Base-by-base conservation (phyloP, 768 basidiomycete genomes). In the Panus rudis region DNA sequence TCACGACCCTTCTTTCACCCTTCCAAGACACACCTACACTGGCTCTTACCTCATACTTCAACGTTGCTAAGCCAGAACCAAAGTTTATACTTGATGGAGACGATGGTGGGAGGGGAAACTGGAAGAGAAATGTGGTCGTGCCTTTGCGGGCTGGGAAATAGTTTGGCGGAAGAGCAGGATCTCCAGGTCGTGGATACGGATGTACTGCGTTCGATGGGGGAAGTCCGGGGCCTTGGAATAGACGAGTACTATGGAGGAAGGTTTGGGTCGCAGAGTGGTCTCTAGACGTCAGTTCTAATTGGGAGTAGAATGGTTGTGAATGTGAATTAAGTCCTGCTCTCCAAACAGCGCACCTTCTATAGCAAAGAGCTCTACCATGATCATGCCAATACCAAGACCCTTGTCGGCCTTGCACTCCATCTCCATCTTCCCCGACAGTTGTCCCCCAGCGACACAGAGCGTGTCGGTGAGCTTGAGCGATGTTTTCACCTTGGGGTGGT, bases 141-240 rank as follows among this genome's bases (percentile, higher is more conserved):
- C 88, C 88, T 33, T 78, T 75, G n/a, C 81, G 77, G 6, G 86
- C 89, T 46, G 78, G 77, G 57, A 80, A 71, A 56, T 89, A 81
- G 40, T 78, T 63, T 0, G 71, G 66, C 0, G 86, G 86, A 3
- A 91, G 61, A 0, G 70, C 71, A 1, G 76, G 71, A 45, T 80
- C 76, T 1, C 73, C 81, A 13, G 76, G 70, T 4, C 64, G 56
- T 2, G 80, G 73, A 56, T 81, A 71, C 1, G 77, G 70, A 43
- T 81, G 70, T 0, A 92, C 86, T 2, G 89, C 84, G 57, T 91
- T 91, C 10, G 88, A 90, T 6, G 86, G 85, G 0, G 88, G 89
- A 6, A 90, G 66, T 14, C 79, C 80, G 3, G 83, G 84, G 2
- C 87, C 88, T 62, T 91, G 88, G 56, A 89, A 92, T 5, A 86